Percentiles rank a stretch among this genome's conserved stretches.
Conservation (phyloP, 1,139 yeast species). For the Debaryomyces nepalensis region DNA sequence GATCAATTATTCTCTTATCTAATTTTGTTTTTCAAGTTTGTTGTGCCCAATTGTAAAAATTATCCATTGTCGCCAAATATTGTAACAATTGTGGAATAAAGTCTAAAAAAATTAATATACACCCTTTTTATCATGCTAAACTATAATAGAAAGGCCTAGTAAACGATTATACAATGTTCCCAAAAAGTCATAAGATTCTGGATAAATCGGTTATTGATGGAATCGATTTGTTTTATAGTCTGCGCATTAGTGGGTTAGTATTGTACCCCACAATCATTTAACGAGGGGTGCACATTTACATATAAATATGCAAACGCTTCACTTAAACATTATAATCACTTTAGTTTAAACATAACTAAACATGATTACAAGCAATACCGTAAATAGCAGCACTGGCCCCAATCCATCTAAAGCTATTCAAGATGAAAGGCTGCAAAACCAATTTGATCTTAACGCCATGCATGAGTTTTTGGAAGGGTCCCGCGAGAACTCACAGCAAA, state of each 20-base stretch:
- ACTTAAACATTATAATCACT: background rate
- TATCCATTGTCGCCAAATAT: too few species aligned
- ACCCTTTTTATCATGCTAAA: too few species aligned
- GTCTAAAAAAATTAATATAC: too few species aligned
- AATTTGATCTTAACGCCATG: constrained; percentile 39
- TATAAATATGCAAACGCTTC: background rate
- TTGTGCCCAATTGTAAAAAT: too few species aligned
- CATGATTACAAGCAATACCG: constrained; percentile 13
- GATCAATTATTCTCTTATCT: too few species aligned
- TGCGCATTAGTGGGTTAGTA: background rate
- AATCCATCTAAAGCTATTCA: constrained; percentile 40
- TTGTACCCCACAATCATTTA: constrained; percentile 10
- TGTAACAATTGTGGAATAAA: too few species aligned
- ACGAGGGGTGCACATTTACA: constrained; percentile 11
- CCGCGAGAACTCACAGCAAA: constrained; percentile 33
- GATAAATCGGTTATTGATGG: constrained; percentile 9
- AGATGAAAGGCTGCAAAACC: constrained; percentile 36
- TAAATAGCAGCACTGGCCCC: constrained; percentile 32
- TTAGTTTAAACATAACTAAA: background rate
- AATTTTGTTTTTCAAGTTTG: too few species aligned
- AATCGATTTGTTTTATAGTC: background rate
- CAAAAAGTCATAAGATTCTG: constrained; percentile 3
- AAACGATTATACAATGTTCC: background rate
- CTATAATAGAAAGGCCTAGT: too few species aligned
- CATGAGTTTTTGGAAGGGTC: constrained; percentile 49